Conservation (phyloP, 257 asterid genomes). For the Forsythia viridissima region DNA sequence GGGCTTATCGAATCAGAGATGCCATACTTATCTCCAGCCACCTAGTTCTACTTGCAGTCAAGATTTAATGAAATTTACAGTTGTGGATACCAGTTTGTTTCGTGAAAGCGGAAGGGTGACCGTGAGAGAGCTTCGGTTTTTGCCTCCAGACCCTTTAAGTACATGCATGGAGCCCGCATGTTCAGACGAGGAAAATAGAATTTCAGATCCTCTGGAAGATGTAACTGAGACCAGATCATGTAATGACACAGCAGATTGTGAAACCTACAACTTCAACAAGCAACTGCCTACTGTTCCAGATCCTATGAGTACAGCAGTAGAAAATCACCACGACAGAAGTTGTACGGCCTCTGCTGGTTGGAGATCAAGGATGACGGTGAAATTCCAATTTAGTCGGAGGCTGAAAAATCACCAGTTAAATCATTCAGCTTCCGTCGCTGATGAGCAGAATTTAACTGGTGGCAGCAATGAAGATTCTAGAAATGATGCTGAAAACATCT, state of each 20-base stretch:
- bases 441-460: background rate
- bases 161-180: slow-evolving; percentile 22
- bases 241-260: slow-evolving; percentile 8
- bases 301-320: background rate
- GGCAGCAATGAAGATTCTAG: background rate
- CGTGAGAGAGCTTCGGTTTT: slow-evolving; percentile 45
- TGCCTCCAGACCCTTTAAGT: background rate
- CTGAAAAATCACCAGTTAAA: slow-evolving; percentile 30
- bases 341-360: slow-evolving; percentile 3
- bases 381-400: slow-evolving; percentile 30
- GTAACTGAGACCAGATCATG: background rate
- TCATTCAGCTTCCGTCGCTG: background rate
- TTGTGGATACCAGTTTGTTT: slow-evolving; percentile 61
- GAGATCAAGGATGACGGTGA: slow-evolving; percentile 31
- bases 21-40: slow-evolving; percentile 63
- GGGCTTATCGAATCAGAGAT: background rate
- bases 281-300: background rate
- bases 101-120: slow-evolving; percentile 26
- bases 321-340: background rate
- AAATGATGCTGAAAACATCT: background rate
- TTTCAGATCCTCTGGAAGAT: background rate
- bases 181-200: background rate
- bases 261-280: slow-evolving; percentile 8
- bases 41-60: slow-evolving; percentile 40
- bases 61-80: slow-evolving; percentile 44